Conservation (phyloP, 768 basidiomycete species). For the Punctularia strigosozonata region DNA sequence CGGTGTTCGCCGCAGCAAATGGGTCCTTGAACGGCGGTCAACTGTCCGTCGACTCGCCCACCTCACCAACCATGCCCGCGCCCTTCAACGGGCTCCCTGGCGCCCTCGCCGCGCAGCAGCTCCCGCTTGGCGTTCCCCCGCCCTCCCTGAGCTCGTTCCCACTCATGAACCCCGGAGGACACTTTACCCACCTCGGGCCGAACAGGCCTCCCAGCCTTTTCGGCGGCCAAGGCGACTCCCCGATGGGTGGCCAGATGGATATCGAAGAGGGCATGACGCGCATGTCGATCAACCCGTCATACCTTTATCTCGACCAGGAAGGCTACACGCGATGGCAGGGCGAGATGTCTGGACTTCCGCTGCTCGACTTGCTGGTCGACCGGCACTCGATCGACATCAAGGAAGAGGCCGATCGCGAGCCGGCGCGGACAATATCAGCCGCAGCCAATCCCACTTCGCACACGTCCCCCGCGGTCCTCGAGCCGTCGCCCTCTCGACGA, state of each 20-base stretch:
- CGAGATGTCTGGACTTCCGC: slow-evolving; percentile 84
- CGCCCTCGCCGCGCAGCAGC: slow-evolving; percentile 27
- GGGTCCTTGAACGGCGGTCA: slow-evolving; percentile 24
- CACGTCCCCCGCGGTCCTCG: no score
- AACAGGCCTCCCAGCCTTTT: slow-evolving; percentile 27
- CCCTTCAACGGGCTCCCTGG: no score
- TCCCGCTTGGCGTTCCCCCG: slow-evolving; percentile 56
- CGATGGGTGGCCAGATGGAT: slow-evolving; percentile 24
- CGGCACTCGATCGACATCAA: slow-evolving; percentile 35
- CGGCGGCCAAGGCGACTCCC: slow-evolving; percentile 17
- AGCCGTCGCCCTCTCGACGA: no score
- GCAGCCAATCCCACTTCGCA: no score
- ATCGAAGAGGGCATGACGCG: slow-evolving; percentile 47
- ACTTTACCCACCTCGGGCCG: slow-evolving; percentile 47
- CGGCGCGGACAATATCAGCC: no score
- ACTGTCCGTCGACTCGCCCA: slow-evolving; percentile 21
- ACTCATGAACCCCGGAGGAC: slow-evolving; percentile 70
- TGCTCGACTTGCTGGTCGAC: slow-evolving; percentile 76
- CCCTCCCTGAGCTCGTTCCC: slow-evolving; percentile 70
- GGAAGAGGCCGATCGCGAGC: no score
- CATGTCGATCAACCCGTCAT: slow-evolving; percentile 62
- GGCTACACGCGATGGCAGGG: slow-evolving; percentile 87
- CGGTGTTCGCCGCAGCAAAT: slow-evolving; percentile 51
- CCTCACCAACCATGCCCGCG: slow-evolving; percentile 19
- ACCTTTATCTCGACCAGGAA: slow-evolving; percentile 81